Conservation (phyloP, 139 green algal species). For the Chlorella sorokiniana region DNA sequence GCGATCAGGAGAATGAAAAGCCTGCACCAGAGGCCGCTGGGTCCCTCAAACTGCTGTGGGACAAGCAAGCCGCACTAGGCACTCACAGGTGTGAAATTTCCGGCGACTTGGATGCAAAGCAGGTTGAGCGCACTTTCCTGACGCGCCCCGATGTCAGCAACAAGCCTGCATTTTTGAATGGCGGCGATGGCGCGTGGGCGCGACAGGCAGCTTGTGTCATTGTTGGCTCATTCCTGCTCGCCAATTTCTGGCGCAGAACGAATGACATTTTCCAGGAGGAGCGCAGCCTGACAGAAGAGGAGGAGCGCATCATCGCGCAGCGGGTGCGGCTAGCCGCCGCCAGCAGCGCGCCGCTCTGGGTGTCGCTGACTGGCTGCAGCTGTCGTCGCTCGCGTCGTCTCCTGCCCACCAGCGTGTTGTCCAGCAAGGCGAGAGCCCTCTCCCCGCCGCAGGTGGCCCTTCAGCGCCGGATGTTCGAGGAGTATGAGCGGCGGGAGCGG, state of each 20-base stretch:
- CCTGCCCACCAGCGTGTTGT: background rate
- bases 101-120: no score
- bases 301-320: conserved; percentile 78
- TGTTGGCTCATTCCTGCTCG: background rate
- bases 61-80: no score
- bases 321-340: conserved; percentile 48
- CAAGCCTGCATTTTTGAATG: background rate
- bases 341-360: background rate
- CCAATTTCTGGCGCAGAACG: conserved; percentile 46
- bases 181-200: background rate
- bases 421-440: background rate
- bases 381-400: background rate
- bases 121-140: no score
- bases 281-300: conserved; percentile 70
- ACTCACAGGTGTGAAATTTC: no score
- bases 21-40: no score
- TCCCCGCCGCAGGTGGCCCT: conserved; percentile 57
- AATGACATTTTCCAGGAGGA: conserved; percentile 85
- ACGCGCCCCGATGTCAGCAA: background rate
- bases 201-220: background rate
- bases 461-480: conserved; percentile 74
- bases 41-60: no score
- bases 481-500: conserved; percentile 73
- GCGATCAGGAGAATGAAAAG: no score
- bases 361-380: background rate